Conservation (phyloP, 2,329 filamentous ascomycete species). For the Aspergillus nomiae region DNA sequence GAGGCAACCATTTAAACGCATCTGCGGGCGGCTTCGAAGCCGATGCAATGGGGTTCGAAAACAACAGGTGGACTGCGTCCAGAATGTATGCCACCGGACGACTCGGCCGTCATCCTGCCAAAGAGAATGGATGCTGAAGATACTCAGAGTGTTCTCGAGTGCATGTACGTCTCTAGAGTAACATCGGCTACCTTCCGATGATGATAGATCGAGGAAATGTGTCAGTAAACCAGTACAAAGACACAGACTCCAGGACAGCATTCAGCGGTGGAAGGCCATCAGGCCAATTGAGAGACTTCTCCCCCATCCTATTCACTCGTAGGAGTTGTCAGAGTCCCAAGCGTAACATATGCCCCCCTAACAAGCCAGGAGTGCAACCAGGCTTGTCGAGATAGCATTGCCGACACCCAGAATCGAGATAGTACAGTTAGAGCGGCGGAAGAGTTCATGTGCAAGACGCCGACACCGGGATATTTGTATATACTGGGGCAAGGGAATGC, state of each 20-base stretch:
- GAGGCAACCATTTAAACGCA: too few species aligned
- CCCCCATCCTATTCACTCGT: slow-evolving; percentile 37
- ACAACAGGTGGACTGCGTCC: too few species aligned
- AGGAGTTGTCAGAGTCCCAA: not conserved
- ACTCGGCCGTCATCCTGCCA: too few species aligned
- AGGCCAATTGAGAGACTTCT: slow-evolving; percentile 44
- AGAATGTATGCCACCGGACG: too few species aligned
- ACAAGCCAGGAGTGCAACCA: slow-evolving; percentile 31
- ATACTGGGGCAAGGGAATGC: not conserved
- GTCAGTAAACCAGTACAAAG: slow-evolving; percentile 43
- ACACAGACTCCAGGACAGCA: slow-evolving; percentile 37
- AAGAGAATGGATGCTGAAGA: too few species aligned
- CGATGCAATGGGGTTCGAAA: too few species aligned
- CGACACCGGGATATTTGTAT: not conserved
- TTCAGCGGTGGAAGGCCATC: slow-evolving; percentile 32
- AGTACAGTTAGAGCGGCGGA: not conserved
- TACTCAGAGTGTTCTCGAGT: too few species aligned
- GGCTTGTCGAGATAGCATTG: slow-evolving; percentile 16
- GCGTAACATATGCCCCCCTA: slow-evolving; percentile 4
- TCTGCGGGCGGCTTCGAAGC: too few species aligned
- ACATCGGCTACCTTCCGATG: slow-evolving; percentile 32
- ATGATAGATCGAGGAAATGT: slow-evolving; percentile 36
- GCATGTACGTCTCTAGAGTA: too few species aligned
- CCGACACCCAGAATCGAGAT: not conserved
- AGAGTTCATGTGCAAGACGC: not conserved